phyloP scores from a whole-genome alignment of 768 basidiomycete genomes.

The Boletales sp. region DNA sequence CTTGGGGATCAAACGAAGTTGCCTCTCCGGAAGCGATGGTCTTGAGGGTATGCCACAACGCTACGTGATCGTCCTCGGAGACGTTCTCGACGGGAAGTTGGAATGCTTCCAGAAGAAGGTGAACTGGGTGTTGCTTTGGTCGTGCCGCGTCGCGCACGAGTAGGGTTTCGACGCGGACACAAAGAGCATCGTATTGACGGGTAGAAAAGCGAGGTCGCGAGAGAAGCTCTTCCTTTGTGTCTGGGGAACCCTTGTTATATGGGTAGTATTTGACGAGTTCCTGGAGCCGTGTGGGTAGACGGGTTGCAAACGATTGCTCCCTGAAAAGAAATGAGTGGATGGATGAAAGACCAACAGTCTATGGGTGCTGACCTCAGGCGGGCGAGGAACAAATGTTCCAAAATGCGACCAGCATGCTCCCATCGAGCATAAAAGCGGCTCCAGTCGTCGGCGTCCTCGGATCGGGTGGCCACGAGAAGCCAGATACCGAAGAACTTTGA shows the following conservation, averaged over 20 bases:
- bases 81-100: constrained; percentile 34
- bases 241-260: constrained; percentile 37
- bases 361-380: constrained; percentile 54
- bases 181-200: constrained; percentile 57
- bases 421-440: constrained; percentile 64
- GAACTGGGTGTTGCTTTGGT: constrained; percentile 51
- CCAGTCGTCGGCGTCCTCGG: constrained; percentile 56
- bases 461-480: constrained; percentile 52
- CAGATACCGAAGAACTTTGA: constrained; percentile 72
- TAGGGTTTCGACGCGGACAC: constrained; percentile 62
- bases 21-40: constrained; percentile 34
- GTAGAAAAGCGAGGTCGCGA: constrained; percentile 69
- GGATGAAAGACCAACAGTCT: not conserved
- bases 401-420: constrained; percentile 66
- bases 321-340: constrained; percentile 32
- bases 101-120: constrained; percentile 62
- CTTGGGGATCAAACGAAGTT: constrained; percentile 23
- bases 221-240: constrained; percentile 42
- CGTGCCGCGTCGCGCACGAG: constrained; percentile 33
- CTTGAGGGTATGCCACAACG: constrained; percentile 56
- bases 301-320: constrained; percentile 51
- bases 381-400: constrained; percentile 76
- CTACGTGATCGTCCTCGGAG: constrained; percentile 33
- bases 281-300: constrained; percentile 65
- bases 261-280: constrained; percentile 73